These are phyloP conservation scores for Magnaporthiopsis rhizophila DNA, from an alignment of 2,329 filamentous ascomycete genomes.

Conservation along the genomic window DNA sequence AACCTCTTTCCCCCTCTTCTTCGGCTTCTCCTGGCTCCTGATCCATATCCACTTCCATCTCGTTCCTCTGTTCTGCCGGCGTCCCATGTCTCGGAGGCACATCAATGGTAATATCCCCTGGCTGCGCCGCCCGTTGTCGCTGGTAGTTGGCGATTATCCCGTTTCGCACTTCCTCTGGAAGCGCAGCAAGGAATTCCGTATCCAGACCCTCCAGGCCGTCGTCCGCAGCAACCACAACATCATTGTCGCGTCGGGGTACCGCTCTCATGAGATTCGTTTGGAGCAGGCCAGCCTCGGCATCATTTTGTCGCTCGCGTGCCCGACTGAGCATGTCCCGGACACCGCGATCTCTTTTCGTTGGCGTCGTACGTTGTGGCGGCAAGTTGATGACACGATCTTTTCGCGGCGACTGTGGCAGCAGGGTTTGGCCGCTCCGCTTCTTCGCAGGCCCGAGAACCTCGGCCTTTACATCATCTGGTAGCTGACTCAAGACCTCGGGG, in stretches of 20 bases:
- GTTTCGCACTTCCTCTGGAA: slow-evolving; percentile 70
- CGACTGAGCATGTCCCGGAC: slow-evolving; percentile 31
- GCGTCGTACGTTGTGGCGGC: slow-evolving; percentile 32
- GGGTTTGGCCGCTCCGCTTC: slow-evolving; percentile 21
- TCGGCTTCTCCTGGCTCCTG: neutral
- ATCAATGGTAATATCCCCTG: slow-evolving; percentile 39
- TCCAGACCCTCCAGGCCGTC: slow-evolving; percentile 47
- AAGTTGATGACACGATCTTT: slow-evolving; percentile 45
- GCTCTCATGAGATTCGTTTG: slow-evolving; percentile 58
- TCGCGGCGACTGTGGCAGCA: slow-evolving; percentile 43
- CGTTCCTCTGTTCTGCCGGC: slow-evolving; percentile 12
- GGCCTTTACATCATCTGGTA: slow-evolving; percentile 78
- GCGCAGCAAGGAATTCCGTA: slow-evolving; percentile 67
- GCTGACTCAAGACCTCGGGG: slow-evolving; percentile 69
- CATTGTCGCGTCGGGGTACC: neutral
- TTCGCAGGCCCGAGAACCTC: slow-evolving; percentile 67
- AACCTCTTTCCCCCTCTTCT: neutral
- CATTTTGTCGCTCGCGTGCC: slow-evolving; percentile 41
- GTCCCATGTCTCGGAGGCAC: slow-evolving; percentile 20
- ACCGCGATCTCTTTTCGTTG: slow-evolving; percentile 56
- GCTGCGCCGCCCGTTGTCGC: slow-evolving; percentile 51
- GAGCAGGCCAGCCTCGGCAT: slow-evolving; percentile 51
- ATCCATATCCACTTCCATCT: neutral
- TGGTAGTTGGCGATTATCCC: slow-evolving; percentile 74
- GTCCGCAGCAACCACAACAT: neutral